These are phyloP conservation scores for Entomortierella chlamydospora DNA, from an alignment of 192 early-diverging fungal species.

Conservation along the genomic window DNA sequence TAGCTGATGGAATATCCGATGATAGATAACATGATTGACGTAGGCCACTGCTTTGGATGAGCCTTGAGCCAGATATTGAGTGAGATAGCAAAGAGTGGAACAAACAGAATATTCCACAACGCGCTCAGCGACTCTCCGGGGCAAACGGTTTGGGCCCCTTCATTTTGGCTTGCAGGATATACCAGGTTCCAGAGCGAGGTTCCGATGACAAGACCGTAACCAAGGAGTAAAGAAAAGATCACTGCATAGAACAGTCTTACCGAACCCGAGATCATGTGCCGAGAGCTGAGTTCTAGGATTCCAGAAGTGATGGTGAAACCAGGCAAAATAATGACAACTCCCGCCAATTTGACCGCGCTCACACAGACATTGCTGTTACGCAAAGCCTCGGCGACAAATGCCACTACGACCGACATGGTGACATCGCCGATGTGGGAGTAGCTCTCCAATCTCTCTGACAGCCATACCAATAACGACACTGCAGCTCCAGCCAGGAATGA, in stretches of 20 bases:
- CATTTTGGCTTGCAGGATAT: slow-evolving; percentile 44
- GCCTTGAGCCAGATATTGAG: slow-evolving; percentile 63
- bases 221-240: slow-evolving; percentile 80
- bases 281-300: slow-evolving; percentile 89
- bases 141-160: slow-evolving; percentile 2
- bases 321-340: slow-evolving; percentile 75
- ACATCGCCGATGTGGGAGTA: slow-evolving; percentile 62
- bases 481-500: slow-evolving; percentile 51
- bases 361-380: slow-evolving; percentile 9
- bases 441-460: slow-evolving; percentile 43
- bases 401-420: slow-evolving; percentile 59
- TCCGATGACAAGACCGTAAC: slow-evolving; percentile 80
- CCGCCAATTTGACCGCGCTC: slow-evolving; percentile 43
- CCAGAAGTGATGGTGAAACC: slow-evolving; percentile 85
- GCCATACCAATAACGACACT: slow-evolving; percentile 55
- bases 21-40: slow-evolving; percentile 77
- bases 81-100: slow-evolving; percentile 64
- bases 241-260: slow-evolving; percentile 88
- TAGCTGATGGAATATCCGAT: slow-evolving; percentile 76
- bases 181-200: slow-evolving; percentile 64
- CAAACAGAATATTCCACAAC: slow-evolving; percentile 59
- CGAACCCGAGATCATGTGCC: slow-evolving; percentile 90
- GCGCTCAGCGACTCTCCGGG: slow-evolving; percentile 22
- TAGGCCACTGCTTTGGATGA: slow-evolving; percentile 72
- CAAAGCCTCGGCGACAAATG: slow-evolving; percentile 57